phyloP scores from a whole-genome alignment of 1,284 basidiomycete species.

The Pulchroboletus neoregius region DNA sequence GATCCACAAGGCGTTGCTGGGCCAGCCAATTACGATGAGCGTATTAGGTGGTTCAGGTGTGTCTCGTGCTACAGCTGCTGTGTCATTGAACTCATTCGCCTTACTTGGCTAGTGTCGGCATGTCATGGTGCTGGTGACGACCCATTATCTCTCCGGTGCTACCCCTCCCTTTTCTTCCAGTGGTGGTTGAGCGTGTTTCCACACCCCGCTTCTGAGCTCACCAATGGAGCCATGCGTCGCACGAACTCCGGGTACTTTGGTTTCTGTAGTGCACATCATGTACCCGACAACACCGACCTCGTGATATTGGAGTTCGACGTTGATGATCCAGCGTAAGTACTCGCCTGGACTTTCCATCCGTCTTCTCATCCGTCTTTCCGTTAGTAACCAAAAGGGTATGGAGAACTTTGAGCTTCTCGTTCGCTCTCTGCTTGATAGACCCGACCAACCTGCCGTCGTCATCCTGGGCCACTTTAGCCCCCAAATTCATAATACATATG shows the following conservation, averaged over 20 bases:
- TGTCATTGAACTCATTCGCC: conserved; percentile 1
- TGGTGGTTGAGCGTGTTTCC: conserved; percentile 97
- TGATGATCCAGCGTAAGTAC: conserved; percentile 77
- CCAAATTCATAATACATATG: conserved; percentile 72
- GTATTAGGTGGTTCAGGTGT: conserved; percentile 85
- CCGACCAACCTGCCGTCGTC: conserved; percentile 85
- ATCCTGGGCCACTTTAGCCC: conserved; percentile 90
- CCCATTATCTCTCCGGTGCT: conserved; percentile 80
- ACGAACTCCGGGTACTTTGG: conserved; percentile 91
- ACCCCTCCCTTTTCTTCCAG: conserved; percentile 85
- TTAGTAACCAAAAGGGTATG: conserved; percentile 67
- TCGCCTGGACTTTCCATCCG: conserved; percentile 1
- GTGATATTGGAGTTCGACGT: conserved; percentile 91
- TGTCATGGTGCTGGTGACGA: conserved; percentile 94
- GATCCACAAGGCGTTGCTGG: conserved; percentile 79
- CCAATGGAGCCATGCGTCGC: conserved; percentile 87
- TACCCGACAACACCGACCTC: conserved; percentile 88
- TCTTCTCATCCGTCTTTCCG: not conserved
- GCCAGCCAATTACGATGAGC: conserved; percentile 86
- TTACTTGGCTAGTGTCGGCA: conserved; percentile 61
- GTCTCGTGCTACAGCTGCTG: conserved; percentile 27
- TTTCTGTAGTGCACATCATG: conserved; percentile 86
- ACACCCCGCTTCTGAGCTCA: conserved; percentile 90
- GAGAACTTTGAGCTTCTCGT: conserved; percentile 88
- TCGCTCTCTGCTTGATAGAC: conserved; percentile 83